Conservation (phyloP, 2,329 filamentous ascomycete genomes). For the Ophiocordyceps camponoti-leonardi region DNA sequence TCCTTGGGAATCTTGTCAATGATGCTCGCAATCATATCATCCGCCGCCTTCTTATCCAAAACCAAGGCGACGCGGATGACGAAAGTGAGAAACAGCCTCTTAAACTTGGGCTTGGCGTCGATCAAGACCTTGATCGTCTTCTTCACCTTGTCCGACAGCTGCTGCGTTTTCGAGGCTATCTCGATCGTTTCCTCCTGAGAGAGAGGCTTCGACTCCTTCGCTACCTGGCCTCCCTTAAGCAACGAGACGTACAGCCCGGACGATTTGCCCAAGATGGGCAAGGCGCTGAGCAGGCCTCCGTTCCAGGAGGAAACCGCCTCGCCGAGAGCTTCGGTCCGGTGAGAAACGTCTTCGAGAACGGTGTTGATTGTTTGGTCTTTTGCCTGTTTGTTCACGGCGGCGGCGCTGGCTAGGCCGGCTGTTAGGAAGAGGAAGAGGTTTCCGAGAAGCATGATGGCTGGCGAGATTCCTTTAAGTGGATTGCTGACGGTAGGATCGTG, state of each 20-base stretch:
- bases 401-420: slow-evolving; percentile 7
- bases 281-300: slow-evolving; percentile 17
- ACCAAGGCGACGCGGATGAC: slow-evolving; percentile 24
- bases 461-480: too few species aligned
- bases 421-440: slow-evolving; percentile 6
- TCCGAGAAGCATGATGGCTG: slow-evolving; percentile 7
- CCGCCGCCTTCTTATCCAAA: slow-evolving; percentile 20
- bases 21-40: slow-evolving; percentile 18
- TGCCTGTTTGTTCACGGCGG: slow-evolving; percentile 10
- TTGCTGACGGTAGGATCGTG: too few species aligned
- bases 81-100: slow-evolving; percentile 22
- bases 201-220: slow-evolving; percentile 19
- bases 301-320: slow-evolving; percentile 17
- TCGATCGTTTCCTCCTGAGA: slow-evolving; percentile 18
- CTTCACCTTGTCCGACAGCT: slow-evolving; percentile 20
- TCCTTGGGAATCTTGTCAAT: slow-evolving; percentile 20
- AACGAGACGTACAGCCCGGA: slow-evolving; percentile 20
- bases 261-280: slow-evolving; percentile 23
- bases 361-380: slow-evolving; percentile 10
- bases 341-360: slow-evolving; percentile 17
- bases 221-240: slow-evolving; percentile 18
- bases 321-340: slow-evolving; percentile 16
- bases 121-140: slow-evolving; percentile 20
- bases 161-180: slow-evolving; percentile 18
- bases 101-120: slow-evolving; percentile 24